These are phyloP conservation scores for Diaporthe sp. DNA, from an alignment of 2,329 filamentous ascomycete species.

Conservation along the genomic window DNA sequence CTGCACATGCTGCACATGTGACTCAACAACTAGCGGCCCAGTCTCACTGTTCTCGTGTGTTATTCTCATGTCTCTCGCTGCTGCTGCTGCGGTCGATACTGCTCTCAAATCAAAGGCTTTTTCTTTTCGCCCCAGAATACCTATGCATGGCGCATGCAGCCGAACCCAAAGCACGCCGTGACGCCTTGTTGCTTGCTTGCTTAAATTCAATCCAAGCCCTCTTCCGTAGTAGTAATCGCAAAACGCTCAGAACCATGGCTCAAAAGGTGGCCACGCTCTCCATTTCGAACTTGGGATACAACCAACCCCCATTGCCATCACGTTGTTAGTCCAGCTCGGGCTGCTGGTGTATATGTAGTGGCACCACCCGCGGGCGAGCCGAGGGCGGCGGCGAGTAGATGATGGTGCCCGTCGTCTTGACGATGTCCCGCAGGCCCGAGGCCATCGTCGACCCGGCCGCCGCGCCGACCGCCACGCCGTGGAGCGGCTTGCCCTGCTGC, in stretches of 20 bases:
- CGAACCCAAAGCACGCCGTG: neutral
- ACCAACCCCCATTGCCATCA: neutral
- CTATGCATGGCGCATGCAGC: neutral
- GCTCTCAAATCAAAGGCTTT: neutral
- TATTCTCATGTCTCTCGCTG: neutral
- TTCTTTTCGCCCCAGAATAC: neutral
- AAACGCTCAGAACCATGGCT: neutral
- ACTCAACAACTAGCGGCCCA: neutral
- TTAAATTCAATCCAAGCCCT: neutral
- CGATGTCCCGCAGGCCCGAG: slow-evolving; percentile 24
- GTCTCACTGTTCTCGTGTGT: neutral
- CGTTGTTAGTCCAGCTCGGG: neutral
- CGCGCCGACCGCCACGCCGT: slow-evolving; percentile 36
- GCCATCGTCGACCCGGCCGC: slow-evolving; percentile 36
- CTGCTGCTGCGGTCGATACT: neutral
- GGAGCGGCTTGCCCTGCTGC: slow-evolving; percentile 33
- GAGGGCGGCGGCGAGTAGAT: slow-evolving; percentile 8
- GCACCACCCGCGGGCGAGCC: neutral
- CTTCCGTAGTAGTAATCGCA: neutral
- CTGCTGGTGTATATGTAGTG: slow-evolving; percentile 8
- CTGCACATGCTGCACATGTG: too few relatives aligned
- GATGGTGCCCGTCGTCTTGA: slow-evolving; percentile 25
- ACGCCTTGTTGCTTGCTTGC: neutral
- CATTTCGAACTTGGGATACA: neutral
- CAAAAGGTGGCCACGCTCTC: neutral